Evolutionary conservation across 805 yeast genomes (phyloP), one percentile per base, ranked within the genome.

Genomic region (Isabelozyma gotoi): DNA sequence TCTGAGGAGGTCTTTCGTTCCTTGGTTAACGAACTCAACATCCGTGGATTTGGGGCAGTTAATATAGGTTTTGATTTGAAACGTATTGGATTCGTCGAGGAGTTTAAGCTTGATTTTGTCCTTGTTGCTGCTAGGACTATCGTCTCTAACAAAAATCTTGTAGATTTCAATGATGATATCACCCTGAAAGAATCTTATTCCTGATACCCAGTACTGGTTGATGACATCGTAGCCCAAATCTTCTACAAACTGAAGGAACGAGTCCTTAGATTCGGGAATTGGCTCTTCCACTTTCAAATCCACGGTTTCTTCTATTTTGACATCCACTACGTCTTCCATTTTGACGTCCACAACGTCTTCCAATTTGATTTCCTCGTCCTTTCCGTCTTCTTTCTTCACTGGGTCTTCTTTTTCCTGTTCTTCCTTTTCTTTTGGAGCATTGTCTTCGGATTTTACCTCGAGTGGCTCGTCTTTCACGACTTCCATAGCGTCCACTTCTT

Each of bases 21-120:
- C 88, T 43, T 75, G 76, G 43, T 80, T 80, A 7, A 86, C 80
- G 39, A 77, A 76, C 21, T 87, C 91, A 35, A 90, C 74, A 62
- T 88, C 96, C 3, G 91, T 85, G 15, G 86, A 69, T 45, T 78
- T 79, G 8, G 81, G 80, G 7, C 88, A 84, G 52, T 87, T 83
- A n/a, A 84, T 80, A 55, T 73, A 84, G 8, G 84, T 82, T 58
- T 81, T 82, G 3, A 88, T 68, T 48, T 83, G 74, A 52, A 73
- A 81, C 5, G 76, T 73, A 19, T 76, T 77, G n/a, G 84, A 76
- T 36, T 72, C 63, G 52, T 82, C 87, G 33, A 75, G 57, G 17
- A 68, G 50, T 52, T 63, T 70, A 39, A 71, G 62, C 18, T 62
- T 59, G 41, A 67, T 61, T 19, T 56, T 53, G 17, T 53, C 50